A percentile compares a stretch with the other conserved stretches of the same genome.
Evolutionary conservation across 2,329 filamentous ascomycete genomes (phyloP).

Genomic region (Exophiala phaeomuriformis): DNA sequence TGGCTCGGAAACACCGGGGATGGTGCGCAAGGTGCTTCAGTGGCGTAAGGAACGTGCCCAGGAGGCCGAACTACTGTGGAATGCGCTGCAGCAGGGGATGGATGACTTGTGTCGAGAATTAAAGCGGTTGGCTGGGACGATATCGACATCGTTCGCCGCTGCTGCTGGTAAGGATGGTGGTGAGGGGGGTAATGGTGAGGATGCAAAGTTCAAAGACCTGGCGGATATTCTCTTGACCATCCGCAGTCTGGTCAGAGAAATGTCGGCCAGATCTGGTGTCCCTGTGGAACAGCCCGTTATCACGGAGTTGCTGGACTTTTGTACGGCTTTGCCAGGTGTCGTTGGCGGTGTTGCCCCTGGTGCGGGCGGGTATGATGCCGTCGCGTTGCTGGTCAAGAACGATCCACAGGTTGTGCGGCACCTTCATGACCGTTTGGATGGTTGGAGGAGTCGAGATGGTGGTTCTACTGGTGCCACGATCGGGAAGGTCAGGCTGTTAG

Average conservation of each 20-base stretch:
- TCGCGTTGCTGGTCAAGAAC: slow-evolving; percentile 72
- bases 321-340: slow-evolving; percentile 66
- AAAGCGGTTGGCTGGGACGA: slow-evolving; percentile 40
- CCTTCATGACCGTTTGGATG: slow-evolving; percentile 55
- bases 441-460: slow-evolving; percentile 52
- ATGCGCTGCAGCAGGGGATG: slow-evolving; percentile 65
- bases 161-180: not conserved
- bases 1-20: slow-evolving; percentile 83
- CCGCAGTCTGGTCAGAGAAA: slow-evolving; percentile 59
- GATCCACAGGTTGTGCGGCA: slow-evolving; percentile 55
- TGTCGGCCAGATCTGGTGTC: slow-evolving; percentile 67
- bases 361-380: slow-evolving; percentile 86
- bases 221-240: slow-evolving; percentile 46
- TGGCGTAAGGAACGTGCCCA: slow-evolving; percentile 64
- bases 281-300: slow-evolving; percentile 85
- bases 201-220: slow-evolving; percentile 44
- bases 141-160: too few species aligned
- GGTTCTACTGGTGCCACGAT: slow-evolving; percentile 37
- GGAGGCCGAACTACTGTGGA: slow-evolving; percentile 66
- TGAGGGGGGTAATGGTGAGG: slow-evolving; percentile 26
- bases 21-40: slow-evolving; percentile 84
- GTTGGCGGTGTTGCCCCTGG: slow-evolving; percentile 89
- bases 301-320: slow-evolving; percentile 72
- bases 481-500: slow-evolving; percentile 39
- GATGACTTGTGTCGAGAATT: slow-evolving; percentile 61